These are phyloP conservation scores for Salix viminalis DNA, from an alignment of 345 rosid genomes.

Conservation along the genomic window DNA sequence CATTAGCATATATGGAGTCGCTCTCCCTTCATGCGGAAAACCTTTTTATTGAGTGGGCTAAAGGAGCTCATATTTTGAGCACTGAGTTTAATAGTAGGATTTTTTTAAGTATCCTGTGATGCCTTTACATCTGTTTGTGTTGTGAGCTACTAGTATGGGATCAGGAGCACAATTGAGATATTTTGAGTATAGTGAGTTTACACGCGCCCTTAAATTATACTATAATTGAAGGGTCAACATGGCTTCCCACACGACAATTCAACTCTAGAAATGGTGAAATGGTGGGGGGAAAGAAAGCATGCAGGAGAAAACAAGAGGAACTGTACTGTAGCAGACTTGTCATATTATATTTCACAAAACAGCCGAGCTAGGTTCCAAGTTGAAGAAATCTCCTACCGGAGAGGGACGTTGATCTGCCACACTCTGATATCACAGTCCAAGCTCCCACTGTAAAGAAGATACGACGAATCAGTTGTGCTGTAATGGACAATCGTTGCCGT, in stretches of 20 bases:
- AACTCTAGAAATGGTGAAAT: not conserved
- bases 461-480: constrained; percentile 29
- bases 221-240: no score
- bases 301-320: not conserved
- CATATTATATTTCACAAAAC: not conserved
- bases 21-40: not conserved
- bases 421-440: constrained; percentile 82
- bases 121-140: not conserved
- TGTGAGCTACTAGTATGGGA: not conserved
- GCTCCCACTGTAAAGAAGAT: constrained; percentile 70
- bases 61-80: not conserved
- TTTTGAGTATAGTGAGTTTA: no score
- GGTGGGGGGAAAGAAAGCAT: not conserved
- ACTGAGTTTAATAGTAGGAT: not conserved
- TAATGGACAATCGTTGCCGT: constrained; percentile 43
- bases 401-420: constrained; percentile 58
- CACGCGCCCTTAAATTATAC: no score
- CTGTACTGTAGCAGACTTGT: not conserved
- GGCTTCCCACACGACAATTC: not conserved
- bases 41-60: not conserved
- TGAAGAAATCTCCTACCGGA: constrained; percentile 8
- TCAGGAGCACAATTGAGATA: no score
- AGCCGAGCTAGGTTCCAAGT: no score
- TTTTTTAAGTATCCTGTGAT: not conserved
- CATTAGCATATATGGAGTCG: no score